Percentiles rank a stretch among this genome's conserved stretches.
Conservation (phyloP, 2,329 filamentous ascomycete species). For the Cyphellophora europaea region DNA sequence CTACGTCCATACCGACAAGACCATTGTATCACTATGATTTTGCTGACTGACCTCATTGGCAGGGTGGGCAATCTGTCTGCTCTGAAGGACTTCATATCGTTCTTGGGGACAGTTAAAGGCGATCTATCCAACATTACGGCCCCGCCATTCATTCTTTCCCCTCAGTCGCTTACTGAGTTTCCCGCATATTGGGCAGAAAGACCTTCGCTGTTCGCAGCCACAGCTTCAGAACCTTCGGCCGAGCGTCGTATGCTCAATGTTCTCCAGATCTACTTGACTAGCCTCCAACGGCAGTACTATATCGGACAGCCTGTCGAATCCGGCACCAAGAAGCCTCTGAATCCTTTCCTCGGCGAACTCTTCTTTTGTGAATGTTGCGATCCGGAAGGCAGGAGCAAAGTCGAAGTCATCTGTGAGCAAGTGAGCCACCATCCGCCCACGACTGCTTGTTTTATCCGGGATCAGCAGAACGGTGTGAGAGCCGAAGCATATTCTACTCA, state of each 20-base stretch:
- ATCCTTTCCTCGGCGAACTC: conserved; percentile 18
- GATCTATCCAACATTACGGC: conserved; percentile 73
- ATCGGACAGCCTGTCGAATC: conserved; percentile 24
- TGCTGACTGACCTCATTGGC: conserved; percentile 3
- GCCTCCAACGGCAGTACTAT: conserved; percentile 69
- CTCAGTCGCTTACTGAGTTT: conserved; percentile 16
- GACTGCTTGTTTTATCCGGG: conserved; percentile 17
- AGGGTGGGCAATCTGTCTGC: conserved; percentile 18
- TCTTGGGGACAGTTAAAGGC: conserved; percentile 72
- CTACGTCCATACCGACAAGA: no score
- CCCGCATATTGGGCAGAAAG: conserved; percentile 71
- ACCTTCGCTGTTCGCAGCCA: conserved; percentile 68
- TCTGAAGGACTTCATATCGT: conserved; percentile 30
- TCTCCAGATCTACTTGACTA: conserved; percentile 90
- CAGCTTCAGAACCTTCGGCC: conserved; percentile 68
- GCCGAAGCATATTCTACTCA: conserved; percentile 16
- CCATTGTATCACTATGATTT: not conserved
- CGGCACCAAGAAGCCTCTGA: conserved; percentile 18
- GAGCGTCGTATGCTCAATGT: conserved; percentile 77
- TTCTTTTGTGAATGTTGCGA: conserved; percentile 17
- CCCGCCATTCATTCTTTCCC: conserved; percentile 26
- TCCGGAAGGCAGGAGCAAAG: conserved; percentile 10
- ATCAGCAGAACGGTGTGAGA: conserved; percentile 14
- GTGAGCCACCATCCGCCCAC: conserved; percentile 19
- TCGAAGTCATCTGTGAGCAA: conserved; percentile 16